These are phyloP conservation scores for Nitzschia sp. DNA, from an alignment of 108 stramenopile genomes.

Conservation along the genomic window DNA sequence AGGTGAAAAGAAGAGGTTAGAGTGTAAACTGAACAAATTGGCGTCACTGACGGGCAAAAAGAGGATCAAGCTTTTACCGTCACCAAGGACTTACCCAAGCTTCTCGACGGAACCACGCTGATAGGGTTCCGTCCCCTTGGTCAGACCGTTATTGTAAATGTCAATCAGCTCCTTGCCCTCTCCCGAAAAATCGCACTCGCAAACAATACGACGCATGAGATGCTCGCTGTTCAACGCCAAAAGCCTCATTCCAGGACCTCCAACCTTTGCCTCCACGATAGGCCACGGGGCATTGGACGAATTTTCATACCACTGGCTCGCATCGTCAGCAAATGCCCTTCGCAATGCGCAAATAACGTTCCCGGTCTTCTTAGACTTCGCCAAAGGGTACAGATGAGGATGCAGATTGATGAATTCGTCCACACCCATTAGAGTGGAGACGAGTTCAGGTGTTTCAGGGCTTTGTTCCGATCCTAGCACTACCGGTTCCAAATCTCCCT, in stretches of 20 bases:
- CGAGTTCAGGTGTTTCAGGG: constrained; percentile 31
- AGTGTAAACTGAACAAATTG: background rate
- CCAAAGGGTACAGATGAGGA: constrained; percentile 72
- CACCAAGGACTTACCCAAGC: constrained; percentile 45
- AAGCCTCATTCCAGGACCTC: constrained; percentile 65
- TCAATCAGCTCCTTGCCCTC: constrained; percentile 43
- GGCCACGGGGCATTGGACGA: constrained; percentile 71
- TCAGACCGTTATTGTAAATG: constrained; percentile 74
- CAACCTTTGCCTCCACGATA: constrained; percentile 67
- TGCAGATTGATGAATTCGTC: constrained; percentile 63
- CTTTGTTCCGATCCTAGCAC: background rate
- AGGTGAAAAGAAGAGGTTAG: background rate
- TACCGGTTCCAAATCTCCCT: constrained; percentile 62
- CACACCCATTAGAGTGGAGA: constrained; percentile 18
- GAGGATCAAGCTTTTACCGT: background rate
- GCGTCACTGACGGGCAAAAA: no score
- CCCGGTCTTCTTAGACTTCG: constrained; percentile 53
- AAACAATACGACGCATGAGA: constrained; percentile 79
- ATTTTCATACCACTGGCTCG: constrained; percentile 40
- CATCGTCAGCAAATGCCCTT: constrained; percentile 68
- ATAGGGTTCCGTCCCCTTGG: constrained; percentile 64
- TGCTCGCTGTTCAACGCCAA: constrained; percentile 77
- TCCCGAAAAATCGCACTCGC: constrained; percentile 62
- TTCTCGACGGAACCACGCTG: constrained; percentile 62
- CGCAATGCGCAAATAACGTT: constrained; percentile 77